Evolutionary conservation across 345 rosid species (phyloP).

Genomic region (Citrus trifoliata): DNA sequence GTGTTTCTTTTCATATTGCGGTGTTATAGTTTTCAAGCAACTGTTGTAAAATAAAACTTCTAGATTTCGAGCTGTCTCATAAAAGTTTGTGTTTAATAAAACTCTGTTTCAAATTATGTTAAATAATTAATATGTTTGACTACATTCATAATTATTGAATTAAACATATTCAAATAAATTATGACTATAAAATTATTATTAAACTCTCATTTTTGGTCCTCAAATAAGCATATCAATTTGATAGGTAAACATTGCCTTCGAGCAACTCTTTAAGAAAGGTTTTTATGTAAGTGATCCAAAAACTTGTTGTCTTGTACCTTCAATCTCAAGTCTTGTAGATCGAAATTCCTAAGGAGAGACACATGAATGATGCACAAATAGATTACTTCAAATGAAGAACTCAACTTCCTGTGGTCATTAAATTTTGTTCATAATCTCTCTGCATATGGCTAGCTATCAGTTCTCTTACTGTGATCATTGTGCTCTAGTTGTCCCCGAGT

Average conservation of each 20-base stretch:
- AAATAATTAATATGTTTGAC: too few relatives aligned
- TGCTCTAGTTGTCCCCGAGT: not conserved
- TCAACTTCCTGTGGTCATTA: not conserved
- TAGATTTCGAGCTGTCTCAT: too few relatives aligned
- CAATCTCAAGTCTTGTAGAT: not conserved
- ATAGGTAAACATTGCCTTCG: too few relatives aligned
- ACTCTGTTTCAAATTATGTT: too few relatives aligned
- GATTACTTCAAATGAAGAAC: not conserved
- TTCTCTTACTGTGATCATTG: constrained; percentile 1
- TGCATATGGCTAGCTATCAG: not conserved
- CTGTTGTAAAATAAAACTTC: not conserved
- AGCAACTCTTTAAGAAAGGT: too few relatives aligned
- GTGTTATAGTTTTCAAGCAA: not conserved
- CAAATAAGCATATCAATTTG: too few relatives aligned
- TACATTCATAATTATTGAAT: too few relatives aligned
- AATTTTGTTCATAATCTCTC: not conserved
- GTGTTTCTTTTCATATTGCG: not conserved
- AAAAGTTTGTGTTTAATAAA: not conserved
- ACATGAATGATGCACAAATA: not conserved
- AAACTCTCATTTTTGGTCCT: too few relatives aligned
- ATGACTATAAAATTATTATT: too few relatives aligned
- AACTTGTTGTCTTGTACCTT: not conserved
- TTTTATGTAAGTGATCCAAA: not conserved
- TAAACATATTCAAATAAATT: too few relatives aligned
- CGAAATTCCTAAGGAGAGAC: not conserved